Base-by-base conservation (phyloP, 1,139 yeast genomes). In the Pichia sp. region DNA sequence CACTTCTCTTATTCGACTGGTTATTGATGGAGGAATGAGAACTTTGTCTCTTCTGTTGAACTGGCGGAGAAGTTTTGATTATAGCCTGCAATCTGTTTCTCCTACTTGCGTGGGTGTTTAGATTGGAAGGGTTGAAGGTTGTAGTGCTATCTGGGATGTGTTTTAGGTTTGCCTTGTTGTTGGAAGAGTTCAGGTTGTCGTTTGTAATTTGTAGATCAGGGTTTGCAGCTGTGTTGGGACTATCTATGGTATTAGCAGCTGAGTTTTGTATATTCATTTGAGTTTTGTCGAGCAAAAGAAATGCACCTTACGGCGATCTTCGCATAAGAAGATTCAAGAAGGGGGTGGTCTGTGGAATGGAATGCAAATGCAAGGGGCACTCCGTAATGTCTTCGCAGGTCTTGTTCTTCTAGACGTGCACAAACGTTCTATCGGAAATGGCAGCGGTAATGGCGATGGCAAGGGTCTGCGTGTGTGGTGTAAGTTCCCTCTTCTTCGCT, bases 1-100 rank as follows among this genome's bases (percentile, higher is more conserved):
- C 59, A 8, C 65, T 62, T 42, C 67, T 58, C 48, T 65, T 65
- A n/a, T 63, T 61, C 19, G 64, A 54, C 10, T 40, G 59, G 38
- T 54, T 62, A 16, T 57, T 47, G 30, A 55, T 46, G 42, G 61
- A 64, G 19, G 68, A 62, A 45, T 66, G 69, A 4, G 69, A 66
- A 47, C 63, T 64, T 23, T 67, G 70, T 34, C 70, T 63, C 53
- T 67, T 67, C 45, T 66, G 70, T 29, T 64, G 67, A 16, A 53
- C 52, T 38, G 64, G 55, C 45, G 61, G 66, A 36, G 55, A 13
- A 13, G 57, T 44, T 16, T 59, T 50, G 51, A 45, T 51, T 48
- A 54, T 29, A 16, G 51, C 57, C 19, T 56, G 53, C n/a, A 63
- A 56, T 52, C 62, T 56, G 13, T 54, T 49, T 44, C 61, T 60